Base-by-base conservation (phyloP, 225 moss, liverwort and hornwort genomes). In the Marchantia paleacea region DNA sequence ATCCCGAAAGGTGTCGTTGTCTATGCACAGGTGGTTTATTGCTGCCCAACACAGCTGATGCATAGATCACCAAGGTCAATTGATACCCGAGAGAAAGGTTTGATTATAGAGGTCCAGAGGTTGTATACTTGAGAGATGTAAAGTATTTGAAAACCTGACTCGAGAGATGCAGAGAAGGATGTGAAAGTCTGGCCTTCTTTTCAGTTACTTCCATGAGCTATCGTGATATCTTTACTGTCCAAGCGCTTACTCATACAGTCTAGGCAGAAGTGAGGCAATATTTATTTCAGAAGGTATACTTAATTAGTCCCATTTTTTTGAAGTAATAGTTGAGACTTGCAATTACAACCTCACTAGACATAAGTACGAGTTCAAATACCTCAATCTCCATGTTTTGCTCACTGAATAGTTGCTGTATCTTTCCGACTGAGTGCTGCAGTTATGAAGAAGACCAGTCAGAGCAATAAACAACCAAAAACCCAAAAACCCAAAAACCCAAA, bases 1-100 rank as follows among this genome's bases (percentile, higher is more conserved):
- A 11, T 89, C 91, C 0, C 88, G 91, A 75, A 93, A 94, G 6
- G 88, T 79, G 31, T 94, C 94, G 75, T 92, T 96, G 67, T 96
- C 96, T 79, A 93, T 93, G 69, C 96, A 96, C 4, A 96, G 28
- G 66, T 96, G 91, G n/a, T 96, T 94, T 78, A 96, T 94, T 15
- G 94, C 91, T 0, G 89, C 87, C 94, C 94, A 96, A 83, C 94
- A 94, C 39, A 96, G 85, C 96, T 96, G 80, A 69, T 48, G 47
- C 20, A 28, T 12, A 65, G 0, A 13, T 4, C 7, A 47, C 26
- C 13, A 9, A 13, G 57, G 57, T 13, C 57, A 19, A n/a, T 57
- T 57, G 19, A 4, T 52, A 13, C 24, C 20, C 6, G 52, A 71
- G 4, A 18, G 10, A 19, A n/a, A 66, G 22, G 0, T 50, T 20